phyloP scores from a whole-genome alignment of 2,329 filamentous ascomycete species.

The Ceratocystis eucalypticola region DNA sequence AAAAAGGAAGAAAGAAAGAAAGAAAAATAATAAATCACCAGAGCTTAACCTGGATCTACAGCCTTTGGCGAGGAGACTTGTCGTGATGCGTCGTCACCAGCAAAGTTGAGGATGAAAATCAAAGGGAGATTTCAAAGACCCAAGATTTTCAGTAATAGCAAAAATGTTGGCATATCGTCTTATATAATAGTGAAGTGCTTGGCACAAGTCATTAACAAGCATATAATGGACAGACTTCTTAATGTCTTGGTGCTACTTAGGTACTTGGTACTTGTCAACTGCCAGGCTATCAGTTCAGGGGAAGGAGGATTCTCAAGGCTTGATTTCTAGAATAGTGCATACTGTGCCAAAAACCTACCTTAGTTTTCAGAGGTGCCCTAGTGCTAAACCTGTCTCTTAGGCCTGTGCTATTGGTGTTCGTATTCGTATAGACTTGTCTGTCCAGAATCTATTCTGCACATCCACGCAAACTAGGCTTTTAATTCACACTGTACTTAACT shows the following conservation, averaged over 20 bases:
- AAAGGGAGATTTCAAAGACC: neutral
- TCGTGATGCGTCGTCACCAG: constrained; percentile 8
- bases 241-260: neutral
- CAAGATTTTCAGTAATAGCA: neutral
- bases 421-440: constrained; percentile 20
- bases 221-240: too few species aligned
- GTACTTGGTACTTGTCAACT: neutral
- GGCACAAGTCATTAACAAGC: too few species aligned
- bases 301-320: neutral
- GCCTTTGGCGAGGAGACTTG: neutral
- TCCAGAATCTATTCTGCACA: neutral
- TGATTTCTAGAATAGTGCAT: neutral
- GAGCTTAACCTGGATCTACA: neutral
- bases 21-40: neutral
- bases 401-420: neutral
- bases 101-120: constrained; percentile 2
- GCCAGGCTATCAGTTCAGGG: neutral
- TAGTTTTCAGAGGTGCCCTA: too few species aligned
- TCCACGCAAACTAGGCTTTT: neutral
- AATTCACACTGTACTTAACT: constrained; percentile 10
- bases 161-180: neutral
- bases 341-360: neutral
- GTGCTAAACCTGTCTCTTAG: neutral
- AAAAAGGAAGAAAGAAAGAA: constrained; percentile 15
- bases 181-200: neutral